phyloP scores from a whole-genome alignment of 2,329 filamentous ascomycete species.

The Graphilbum sp. region DNA sequence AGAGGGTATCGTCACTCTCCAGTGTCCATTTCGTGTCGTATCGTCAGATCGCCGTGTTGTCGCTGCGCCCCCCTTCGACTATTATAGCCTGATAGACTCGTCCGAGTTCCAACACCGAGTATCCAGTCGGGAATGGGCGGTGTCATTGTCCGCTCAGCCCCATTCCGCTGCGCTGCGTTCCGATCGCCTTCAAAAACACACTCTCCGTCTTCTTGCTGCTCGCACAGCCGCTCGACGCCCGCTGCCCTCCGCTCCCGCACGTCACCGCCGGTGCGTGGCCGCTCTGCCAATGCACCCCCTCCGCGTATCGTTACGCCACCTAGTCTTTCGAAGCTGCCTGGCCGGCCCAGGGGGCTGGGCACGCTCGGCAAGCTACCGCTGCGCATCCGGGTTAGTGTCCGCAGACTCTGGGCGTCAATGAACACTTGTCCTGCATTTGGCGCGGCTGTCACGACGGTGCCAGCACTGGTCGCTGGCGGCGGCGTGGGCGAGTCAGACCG shows the following conservation, averaged over 20 bases:
- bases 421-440: conserved; percentile 52
- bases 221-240: conserved; percentile 9
- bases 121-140: conserved; percentile 48
- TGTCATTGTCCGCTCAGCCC: conserved; percentile 31
- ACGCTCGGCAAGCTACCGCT: conserved; percentile 35
- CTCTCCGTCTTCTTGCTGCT: conserved; percentile 12
- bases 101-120: conserved; percentile 33
- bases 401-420: conserved; percentile 31
- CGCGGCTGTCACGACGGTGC: conserved; percentile 55
- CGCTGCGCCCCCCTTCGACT: conserved; percentile 17
- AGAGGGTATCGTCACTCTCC: too few species aligned
- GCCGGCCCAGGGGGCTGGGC: conserved; percentile 31
- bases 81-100: conserved; percentile 31
- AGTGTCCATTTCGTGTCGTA: too few species aligned
- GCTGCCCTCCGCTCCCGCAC: conserved; percentile 5
- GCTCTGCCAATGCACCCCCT: background rate
- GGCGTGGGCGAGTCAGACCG: conserved; percentile 54
- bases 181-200: conserved; percentile 8
- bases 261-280: background rate
- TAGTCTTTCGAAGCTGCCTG: conserved; percentile 34
- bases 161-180: background rate
- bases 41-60: too few species aligned
- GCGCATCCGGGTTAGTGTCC: conserved; percentile 35
- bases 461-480: conserved; percentile 42
- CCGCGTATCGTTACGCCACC: conserved; percentile 8